Base-by-base conservation (phyloP, 2,329 filamentous ascomycete species). In the Paraconiothyrium sp. region DNA sequence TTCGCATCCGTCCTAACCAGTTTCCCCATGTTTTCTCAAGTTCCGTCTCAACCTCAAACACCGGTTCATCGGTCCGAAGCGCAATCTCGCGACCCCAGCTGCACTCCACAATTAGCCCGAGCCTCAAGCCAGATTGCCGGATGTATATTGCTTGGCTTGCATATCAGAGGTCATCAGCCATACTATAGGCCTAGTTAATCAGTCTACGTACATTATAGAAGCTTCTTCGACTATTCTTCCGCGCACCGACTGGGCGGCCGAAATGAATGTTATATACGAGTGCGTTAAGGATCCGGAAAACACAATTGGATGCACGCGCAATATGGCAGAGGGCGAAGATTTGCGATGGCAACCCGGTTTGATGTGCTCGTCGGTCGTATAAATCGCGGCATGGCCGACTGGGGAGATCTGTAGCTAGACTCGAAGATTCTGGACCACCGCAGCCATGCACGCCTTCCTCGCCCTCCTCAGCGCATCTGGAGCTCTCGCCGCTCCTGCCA, bases 361-460 rank as follows among this genome's bases (percentile, higher is more conserved):
- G 30, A 37, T 16, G 37, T 14, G 41, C 41, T 32, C 35, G 34
- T 10, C 11, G 13, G 49, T 32, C 10, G 51, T 71, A 71, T 71
- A 71, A 70, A 51, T 58, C 47, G 35, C 3, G 49, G 44, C 34
- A 47, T 13, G 34, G 49, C 32, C 49, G 34, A 10, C n/a, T 13
- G 24, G n/a, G 20, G n/a, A 20, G n/a, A 20, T 24, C 20, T 24
- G 46, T 27, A 52, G n/a, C 34, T n/a, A 37, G 34, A 37, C 48
- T 54, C 34, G 16, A 13, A 43, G 22, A 10, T 24, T 46, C 24
- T 22, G 20, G 11, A 46, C 43, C 9, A 16, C 35, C 44, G 24
- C 47, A 51, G 68, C 24, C 22, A 78, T 78, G 75, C 60, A 74
- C 57, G 62, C 66, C 35, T 65, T 65, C 27, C 59, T 72, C 54